A percentile compares a stretch with the other conserved stretches of the same genome.
Evolutionary conservation across 305 asterid species (phyloP).

Genomic region (Euphrasia arctica): DNA sequence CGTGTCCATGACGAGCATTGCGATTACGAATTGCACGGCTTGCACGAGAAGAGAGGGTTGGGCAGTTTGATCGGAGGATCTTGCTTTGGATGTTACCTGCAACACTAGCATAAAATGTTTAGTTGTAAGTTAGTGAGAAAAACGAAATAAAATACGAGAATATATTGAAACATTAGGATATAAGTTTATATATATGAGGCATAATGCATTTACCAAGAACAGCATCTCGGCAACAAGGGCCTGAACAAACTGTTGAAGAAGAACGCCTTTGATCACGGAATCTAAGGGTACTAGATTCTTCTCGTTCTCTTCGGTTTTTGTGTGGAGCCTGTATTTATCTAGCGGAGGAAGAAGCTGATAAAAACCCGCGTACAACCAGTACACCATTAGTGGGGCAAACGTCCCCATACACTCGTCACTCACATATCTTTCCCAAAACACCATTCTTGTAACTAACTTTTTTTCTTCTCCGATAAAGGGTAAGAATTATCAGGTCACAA

Average conservation of each 20-base stretch:
- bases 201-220: constrained; percentile 51
- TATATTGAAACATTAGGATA: not conserved
- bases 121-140: constrained; percentile 20
- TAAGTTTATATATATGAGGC: not conserved
- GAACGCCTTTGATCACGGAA: constrained; percentile 70
- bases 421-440: constrained; percentile 70
- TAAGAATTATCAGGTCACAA: constrained; percentile 30
- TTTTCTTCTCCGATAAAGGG: constrained; percentile 20
- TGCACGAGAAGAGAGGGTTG: constrained; percentile 62
- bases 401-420: constrained; percentile 89
- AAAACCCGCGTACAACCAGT: constrained; percentile 77
- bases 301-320: constrained; percentile 62
- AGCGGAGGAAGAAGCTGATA: constrained; percentile 69
- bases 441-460: constrained; percentile 40
- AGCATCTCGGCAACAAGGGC: constrained; percentile 66
- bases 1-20: constrained; percentile 89
- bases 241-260: constrained; percentile 69
- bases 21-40: constrained; percentile 54
- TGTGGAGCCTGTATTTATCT: constrained; percentile 67
- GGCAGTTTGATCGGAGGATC: constrained; percentile 34
- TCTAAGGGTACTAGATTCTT: constrained; percentile 64
- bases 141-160: too few species aligned
- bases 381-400: constrained; percentile 75
- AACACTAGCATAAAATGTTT: constrained; percentile 32
- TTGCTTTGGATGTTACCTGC: constrained; percentile 69